Evolutionary conservation across 495 filamentous ascomycete genomes (phyloP), one percentile per base, ranked within the genome.

Genomic region (Trichocladium uniseriatum): DNA sequence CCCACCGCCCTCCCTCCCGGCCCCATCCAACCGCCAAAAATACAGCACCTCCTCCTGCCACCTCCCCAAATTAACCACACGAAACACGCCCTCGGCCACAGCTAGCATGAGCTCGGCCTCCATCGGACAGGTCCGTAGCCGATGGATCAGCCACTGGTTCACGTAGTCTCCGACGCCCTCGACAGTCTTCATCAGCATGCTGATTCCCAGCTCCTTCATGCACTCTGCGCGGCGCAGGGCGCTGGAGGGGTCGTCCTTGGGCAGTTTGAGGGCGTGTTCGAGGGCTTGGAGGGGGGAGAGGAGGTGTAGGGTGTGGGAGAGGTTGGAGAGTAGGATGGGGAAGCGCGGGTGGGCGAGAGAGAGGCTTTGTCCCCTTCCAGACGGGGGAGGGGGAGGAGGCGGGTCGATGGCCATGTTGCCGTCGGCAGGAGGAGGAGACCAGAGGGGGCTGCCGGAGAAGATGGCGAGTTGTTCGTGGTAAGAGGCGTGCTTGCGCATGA

Each of bases 31-130:
- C 43, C 62, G 65, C 72, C 72, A 75, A 31, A 59, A 55, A 32
- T 60, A 60, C 35, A 75, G 56, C 6, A 75, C 72, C 38, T 75
- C 67, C 38, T 67, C 58, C 51, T 75, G 69, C 72, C 72, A 75
- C 16, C 62, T 55, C 34, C 68, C 57, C 9, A 64, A 41, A 45
- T 73, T 68, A 15, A 60, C 53, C 22, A 72, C 65, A 39, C 55
- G 62, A 36, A 71, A 56, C 13, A 38, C 42, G 15, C 39, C 43
- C 36, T 65, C 58, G 27, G 68, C 68, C 6, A 65, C 61, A 18
- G 65, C 59, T 45, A 68, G 63, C 27, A 72, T 52, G 7, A 73
- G 59, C 54, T 69, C 66, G 5, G 61, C 67, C 55, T 73, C 69
- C 56, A 73, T 51, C 1, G 68, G 65, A 7, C 61, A 67, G n/a